These are phyloP conservation scores for Cyclotella sp. DNA, from an alignment of 108 stramenopile genomes.

Conservation along the genomic window DNA sequence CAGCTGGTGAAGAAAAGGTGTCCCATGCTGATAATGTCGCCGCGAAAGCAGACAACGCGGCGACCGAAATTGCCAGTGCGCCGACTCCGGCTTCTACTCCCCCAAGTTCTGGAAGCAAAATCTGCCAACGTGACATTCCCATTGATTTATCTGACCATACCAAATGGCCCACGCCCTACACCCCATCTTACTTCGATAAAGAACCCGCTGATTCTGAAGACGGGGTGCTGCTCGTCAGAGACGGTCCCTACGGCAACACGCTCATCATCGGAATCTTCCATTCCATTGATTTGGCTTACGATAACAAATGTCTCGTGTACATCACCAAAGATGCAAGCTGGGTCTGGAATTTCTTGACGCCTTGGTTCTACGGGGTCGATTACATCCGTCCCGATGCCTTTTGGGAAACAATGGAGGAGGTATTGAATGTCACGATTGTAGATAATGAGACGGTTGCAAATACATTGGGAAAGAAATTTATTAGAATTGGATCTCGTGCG, in stretches of 20 bases:
- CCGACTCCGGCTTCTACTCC: no score
- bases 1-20: no score
- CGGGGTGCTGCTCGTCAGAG: neutral
- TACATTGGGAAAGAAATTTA: neutral
- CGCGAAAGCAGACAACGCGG: no score
- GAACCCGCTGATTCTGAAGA: conserved; percentile 1
- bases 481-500: neutral
- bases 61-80: no score
- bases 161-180: conserved; percentile 8
- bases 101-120: no score
- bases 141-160: neutral
- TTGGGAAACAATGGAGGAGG: conserved; percentile 1
- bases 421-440: neutral
- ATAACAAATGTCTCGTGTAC: neutral
- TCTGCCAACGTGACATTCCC: neutral
- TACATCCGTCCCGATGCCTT: neutral
- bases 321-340: conserved; percentile 8
- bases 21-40: no score
- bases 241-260: neutral
- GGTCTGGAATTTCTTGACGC: neutral
- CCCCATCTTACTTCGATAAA: neutral
- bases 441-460: neutral
- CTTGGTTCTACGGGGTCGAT: neutral
- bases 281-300: conserved; percentile 9
- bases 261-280: conserved; percentile 13